Percentiles rank a stretch among this genome's conserved stretches.
Conservation (phyloP, 306 rosid species). For the Castanea mollissima region DNA sequence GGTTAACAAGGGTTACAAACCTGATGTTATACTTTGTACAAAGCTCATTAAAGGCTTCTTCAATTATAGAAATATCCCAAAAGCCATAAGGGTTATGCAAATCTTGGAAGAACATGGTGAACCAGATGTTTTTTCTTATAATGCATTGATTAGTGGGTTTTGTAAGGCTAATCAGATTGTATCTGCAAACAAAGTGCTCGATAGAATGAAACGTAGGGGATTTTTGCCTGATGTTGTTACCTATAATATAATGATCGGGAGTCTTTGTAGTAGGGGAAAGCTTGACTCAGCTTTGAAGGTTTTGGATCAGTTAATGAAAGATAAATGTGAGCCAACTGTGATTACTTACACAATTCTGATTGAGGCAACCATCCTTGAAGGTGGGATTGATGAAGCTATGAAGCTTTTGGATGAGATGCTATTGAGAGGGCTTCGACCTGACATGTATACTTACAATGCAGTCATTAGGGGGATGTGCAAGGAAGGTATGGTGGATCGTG, state of each 20-base stretch:
- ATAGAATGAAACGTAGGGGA: constrained; percentile 65
- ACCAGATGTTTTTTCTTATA: constrained; percentile 76
- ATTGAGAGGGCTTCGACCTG: constrained; percentile 65
- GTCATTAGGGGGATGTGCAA: constrained; percentile 73
- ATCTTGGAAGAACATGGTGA: constrained; percentile 71
- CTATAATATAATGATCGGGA: constrained; percentile 78
- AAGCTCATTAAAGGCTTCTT: constrained; percentile 77
- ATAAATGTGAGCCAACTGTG: constrained; percentile 69
- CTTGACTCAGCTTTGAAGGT: constrained; percentile 52
- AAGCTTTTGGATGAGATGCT: constrained; percentile 75
- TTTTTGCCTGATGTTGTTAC: constrained; percentile 74
- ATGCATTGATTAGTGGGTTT: constrained; percentile 71
- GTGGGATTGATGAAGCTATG: constrained; percentile 62
- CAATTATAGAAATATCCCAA: constrained; percentile 46
- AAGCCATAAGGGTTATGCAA: constrained; percentile 68
- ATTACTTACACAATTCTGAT: constrained; percentile 82
- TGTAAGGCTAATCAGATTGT: constrained; percentile 60
- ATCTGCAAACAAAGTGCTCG: constrained; percentile 58
- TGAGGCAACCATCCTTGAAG: constrained; percentile 68
- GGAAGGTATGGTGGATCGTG: constrained; percentile 65
- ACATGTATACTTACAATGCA: constrained; percentile 65
- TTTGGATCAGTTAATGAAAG: constrained; percentile 61
- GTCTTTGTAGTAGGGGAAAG: constrained; percentile 64
- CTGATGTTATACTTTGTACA: constrained; percentile 70
- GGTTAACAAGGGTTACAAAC: constrained; percentile 65